Evolutionary conservation across 208 protist species (phyloP), one percentile per base, ranked within the genome.

Genomic region (Wallacemonas sp.): DNA sequence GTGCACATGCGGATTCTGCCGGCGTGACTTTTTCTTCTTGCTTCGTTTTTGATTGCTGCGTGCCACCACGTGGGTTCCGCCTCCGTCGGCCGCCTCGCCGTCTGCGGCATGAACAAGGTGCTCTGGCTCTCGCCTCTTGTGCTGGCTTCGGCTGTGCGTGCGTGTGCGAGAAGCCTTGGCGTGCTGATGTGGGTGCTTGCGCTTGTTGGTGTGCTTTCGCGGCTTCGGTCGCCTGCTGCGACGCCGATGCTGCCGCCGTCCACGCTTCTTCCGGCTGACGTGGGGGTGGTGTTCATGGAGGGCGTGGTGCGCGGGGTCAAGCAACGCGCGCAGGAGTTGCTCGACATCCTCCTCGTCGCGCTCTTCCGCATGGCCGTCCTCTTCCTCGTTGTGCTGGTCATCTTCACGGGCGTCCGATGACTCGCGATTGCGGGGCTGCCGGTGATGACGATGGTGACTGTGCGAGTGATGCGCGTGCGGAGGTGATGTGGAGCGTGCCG

Each of bases 191-290:
- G 46, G 0, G 38, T 68, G 46, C 46, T 68, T 68, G 20, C 63
- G 63, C 18, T 49, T 57, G 63, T 59, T 45, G 3, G 31, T 68
- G 39, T 65, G 31, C 36, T 68, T 68, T 18, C 63, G 45, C 4
- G 41, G 44, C 41, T 41, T 68, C 7, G 48, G n/a, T 11, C 65
- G 65, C 20, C 63, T 61, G 38, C 73, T 68, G 33, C 69, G 59
- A 4, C 57, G 67, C 2, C 66, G 64, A 12, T 76, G 65, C 16
- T 72, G 63, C 62, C 78, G 65, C 20, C 66, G 70, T 14, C 73
- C 69, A 18, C 69, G 54, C 25, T 72, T 77, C 26, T 68, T 68
- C 5, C 61, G 61, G 44, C 67, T 79, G 14, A 72, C 52, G 25
- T 57, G 61, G 49, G 62, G 69, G 52, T 74, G 69, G 20, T 63